A percentile compares a stretch with the other conserved stretches of the same genome.
These are phyloP conservation scores for Bryopsis sp. DNA, from an alignment of 139 green algal species.

Conservation along the genomic window DNA sequence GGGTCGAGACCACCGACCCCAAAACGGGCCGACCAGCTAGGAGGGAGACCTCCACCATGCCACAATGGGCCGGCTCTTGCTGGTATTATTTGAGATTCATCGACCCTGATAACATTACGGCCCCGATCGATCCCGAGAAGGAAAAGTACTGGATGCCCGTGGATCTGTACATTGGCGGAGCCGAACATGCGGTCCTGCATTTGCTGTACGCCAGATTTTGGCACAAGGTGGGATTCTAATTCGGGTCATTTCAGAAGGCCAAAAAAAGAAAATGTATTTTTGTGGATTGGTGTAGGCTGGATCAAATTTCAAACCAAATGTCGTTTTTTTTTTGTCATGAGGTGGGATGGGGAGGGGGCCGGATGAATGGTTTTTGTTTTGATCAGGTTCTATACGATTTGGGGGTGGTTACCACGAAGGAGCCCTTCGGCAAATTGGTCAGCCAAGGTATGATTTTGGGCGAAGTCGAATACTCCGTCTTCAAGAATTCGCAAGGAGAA, in stretches of 20 bases:
- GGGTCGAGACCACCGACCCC: constrained; percentile 63
- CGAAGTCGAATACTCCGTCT: constrained; percentile 81
- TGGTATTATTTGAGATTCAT: constrained; percentile 99
- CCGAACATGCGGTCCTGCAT: constrained; percentile 97
- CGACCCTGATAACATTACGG: constrained; percentile 64
- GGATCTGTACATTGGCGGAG: constrained; percentile 97
- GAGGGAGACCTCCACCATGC: constrained; percentile 96
- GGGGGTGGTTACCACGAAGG: constrained; percentile 79
- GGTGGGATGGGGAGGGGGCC: too few species aligned
- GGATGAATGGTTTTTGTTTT: background rate
- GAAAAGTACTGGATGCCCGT: constrained; percentile 97
- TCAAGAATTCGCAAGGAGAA: constrained; percentile 35
- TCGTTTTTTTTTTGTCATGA: background rate
- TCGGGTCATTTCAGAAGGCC: too few species aligned
- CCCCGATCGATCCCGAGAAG: constrained; percentile 64
- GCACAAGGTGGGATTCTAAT: constrained; percentile 88
- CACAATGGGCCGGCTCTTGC: constrained; percentile 83
- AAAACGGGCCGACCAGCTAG: constrained; percentile 38
- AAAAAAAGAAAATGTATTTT: too few species aligned
- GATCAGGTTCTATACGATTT: constrained; percentile 88
- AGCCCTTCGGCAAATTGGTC: constrained; percentile 90
- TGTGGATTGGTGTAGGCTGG: too few species aligned
- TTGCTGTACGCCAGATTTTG: constrained; percentile 97
- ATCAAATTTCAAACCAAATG: too few species aligned
- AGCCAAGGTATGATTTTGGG: constrained; percentile 98